Evolutionary conservation across 169 alveolate genomes (phyloP), one percentile per base, ranked within the genome.

Genomic region (Cryptosporidium ryanae): DNA sequence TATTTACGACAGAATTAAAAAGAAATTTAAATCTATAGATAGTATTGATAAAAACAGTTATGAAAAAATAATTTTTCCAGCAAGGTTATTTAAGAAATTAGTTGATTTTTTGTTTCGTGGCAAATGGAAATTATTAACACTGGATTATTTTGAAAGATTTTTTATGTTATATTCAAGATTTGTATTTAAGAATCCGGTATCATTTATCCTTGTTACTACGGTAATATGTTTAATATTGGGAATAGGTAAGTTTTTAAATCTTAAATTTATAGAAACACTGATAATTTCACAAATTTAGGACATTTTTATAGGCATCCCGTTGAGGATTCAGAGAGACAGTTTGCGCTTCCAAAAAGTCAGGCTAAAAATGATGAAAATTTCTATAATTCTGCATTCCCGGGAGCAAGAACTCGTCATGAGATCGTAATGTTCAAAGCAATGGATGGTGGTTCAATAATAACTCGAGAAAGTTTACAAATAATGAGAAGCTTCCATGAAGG

Each of bases 91-190:
- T 34, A 49, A 61, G 17, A 61, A 43, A 55, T 61, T 34, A 17
- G 71, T 55, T 4, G 38, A 76, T 43, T 31, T 76, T n/a, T 55
- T 76, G 44, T 76, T 76, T 44, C 87, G 63, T 55, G 87, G 87
- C 5, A 76, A 32, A 59, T 76, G 87, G 87, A 76, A 76, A 59
- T 23, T 76, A 43, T 43, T 59, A 43, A 76, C 87, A 57, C 27
- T 76, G 64, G 44, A 76, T 23, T 76, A 43, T 50, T 76, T 76
- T 61, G 87, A 76, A 43, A 76, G 71, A 25, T 76, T 76, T 76
- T 76, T 76, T 27, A 76, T 76, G 87, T 64, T 76, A 8, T 76
- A 76, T 61, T 76, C 87, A 50, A 76, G 87, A 52, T 76, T 76
- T 76, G 87, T 76, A 15, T 76, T 76, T 43, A 76, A 64, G 23